Evolutionary conservation across 352 stramenopile genomes (phyloP), one percentile per base, ranked within the genome.

Genomic region (Halophytophthora batemanensis): DNA sequence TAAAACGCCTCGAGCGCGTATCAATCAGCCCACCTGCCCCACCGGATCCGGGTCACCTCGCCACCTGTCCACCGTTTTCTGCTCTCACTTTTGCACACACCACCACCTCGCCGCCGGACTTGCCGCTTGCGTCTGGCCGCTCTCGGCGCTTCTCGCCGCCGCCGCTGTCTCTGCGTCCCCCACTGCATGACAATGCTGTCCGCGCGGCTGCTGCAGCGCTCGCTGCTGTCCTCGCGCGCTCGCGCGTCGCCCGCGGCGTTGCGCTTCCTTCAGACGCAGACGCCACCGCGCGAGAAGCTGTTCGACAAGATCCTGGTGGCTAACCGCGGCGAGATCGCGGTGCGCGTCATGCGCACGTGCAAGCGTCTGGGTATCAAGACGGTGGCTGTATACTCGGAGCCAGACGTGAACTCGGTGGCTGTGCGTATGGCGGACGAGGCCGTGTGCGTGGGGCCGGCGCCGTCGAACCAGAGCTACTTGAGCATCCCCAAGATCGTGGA

Each of bases 261-360:
- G 33, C 45, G 33, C 34, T 51, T 56, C 8, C 31, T 53, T 28
- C 53, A 61, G 21, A 50, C 61, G 45, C 36, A 39, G 17, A 18
- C 53, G 18, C 21, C 42, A 1, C 33, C 60, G 14, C 47, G 45
- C 28, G 74, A 86, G 56, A 86, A 86, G 59, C 66, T 93, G 22
- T 96, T 96, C 52, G 76, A 93, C 61, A 96, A 97, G 65, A 95
- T 97, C 49, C 64, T 97, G 23, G 88, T 97, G 38, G 90, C 90
- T 21, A 97, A 97, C 65, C 78, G 87, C 41, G 88, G 88, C 36
- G 95, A 98, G 78, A 98, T 98, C 63, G 84, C 90, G 17, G 86
- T 91, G 65, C 89, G 95, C 31, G 85, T 98, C 34, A 95, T 98
- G 50, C 71, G 90, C 50, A 98, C 93, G 29, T 96, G 87, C 47